Base-by-base conservation (phyloP, 2,329 filamentous ascomycete genomes). In the Aspergillus niger region DNA sequence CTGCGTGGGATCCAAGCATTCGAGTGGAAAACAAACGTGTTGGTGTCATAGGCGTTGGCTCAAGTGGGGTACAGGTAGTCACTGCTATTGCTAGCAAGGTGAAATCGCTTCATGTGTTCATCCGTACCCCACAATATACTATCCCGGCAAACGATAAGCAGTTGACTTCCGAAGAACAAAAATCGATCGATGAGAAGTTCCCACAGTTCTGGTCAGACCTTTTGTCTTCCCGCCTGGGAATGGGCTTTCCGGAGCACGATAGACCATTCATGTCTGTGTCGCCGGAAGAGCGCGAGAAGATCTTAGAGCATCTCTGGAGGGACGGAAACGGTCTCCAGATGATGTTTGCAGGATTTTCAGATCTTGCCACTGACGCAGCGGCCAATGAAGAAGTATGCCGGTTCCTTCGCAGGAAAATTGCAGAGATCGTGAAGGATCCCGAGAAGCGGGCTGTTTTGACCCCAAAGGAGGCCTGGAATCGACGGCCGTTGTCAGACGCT, bases 1-100 rank as follows among this genome's bases (percentile, higher is more conserved):
- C 83, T 0, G 71, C 77, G 32, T 88, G 84, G 83, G 77, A 82
- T 7, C 67, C 80, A 8, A 74, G 76, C 3, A 70, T 82, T 5
- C 74, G 82, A 24, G 67, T 83, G 10, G 66, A 68, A 1, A 78
- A 72, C 24, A 82, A 82, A 59, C 74, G 73, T 5, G 82, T 86
- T 8, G 79, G 79, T 4, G 70, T 86, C 8, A 79, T 86, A 54
- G 69, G 69, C 2, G 68, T 57, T 15, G 71, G 72, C 0, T 69
- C 71, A 0, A 70, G 67, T 1, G 72, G 68, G 5, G 63, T 71
- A 2, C 73, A 75, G 49, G 36, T 72, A 1, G 70, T 73, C 5
- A 66, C 68, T 1, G 67, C 69, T 2, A 63, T 76, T 10, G 70
- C 68, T 1, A 49, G 62, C 22, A 59, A 66, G 8, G 74, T 76